Conservation (phyloP, 352 stramenopile genomes). For the Phytophthora macrochlamydospora region DNA sequence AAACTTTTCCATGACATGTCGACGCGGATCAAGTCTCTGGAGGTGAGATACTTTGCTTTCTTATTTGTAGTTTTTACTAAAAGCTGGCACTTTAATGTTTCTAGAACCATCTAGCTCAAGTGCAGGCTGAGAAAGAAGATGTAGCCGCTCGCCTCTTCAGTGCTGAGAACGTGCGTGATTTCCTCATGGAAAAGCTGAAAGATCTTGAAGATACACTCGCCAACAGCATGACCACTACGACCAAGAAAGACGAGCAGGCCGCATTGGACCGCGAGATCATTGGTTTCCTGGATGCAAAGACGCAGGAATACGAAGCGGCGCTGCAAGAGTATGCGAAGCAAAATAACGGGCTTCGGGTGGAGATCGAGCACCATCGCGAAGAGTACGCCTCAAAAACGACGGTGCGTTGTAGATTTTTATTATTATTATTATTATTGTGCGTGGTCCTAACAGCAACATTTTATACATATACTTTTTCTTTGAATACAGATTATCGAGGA, state of each 20-base stretch:
- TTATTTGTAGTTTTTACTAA: background rate
- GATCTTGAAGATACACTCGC: slow-evolving; percentile 72
- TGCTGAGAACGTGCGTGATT: slow-evolving; percentile 81
- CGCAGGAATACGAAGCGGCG: slow-evolving; percentile 73
- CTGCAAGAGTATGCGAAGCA: slow-evolving; percentile 60
- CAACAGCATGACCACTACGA: slow-evolving; percentile 50
- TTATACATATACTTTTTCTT: background rate
- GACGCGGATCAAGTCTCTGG: slow-evolving; percentile 69
- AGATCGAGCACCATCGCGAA: slow-evolving; percentile 57
- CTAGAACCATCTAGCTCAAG: slow-evolving; percentile 61
- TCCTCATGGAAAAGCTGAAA: slow-evolving; percentile 87
- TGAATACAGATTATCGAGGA: slow-evolving; percentile 75
- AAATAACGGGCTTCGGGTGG: slow-evolving; percentile 51
- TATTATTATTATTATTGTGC: background rate
- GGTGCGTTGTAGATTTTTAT: slow-evolving; percentile 26
- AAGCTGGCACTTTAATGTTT: slow-evolving; percentile 4
- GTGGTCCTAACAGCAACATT: too few species aligned
- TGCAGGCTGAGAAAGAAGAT: slow-evolving; percentile 84
- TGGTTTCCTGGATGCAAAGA: slow-evolving; percentile 79
- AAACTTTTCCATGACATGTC: slow-evolving; percentile 89
- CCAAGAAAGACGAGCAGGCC: slow-evolving; percentile 74
- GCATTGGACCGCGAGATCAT: slow-evolving; percentile 83
- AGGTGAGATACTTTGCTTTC: slow-evolving; percentile 36
- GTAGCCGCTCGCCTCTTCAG: slow-evolving; percentile 67
- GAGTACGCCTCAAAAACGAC: slow-evolving; percentile 61